Evolutionary conservation across 768 basidiomycete species (phyloP), one percentile per base, ranked within the genome.

Genomic region (Scleroderma citrinum): DNA sequence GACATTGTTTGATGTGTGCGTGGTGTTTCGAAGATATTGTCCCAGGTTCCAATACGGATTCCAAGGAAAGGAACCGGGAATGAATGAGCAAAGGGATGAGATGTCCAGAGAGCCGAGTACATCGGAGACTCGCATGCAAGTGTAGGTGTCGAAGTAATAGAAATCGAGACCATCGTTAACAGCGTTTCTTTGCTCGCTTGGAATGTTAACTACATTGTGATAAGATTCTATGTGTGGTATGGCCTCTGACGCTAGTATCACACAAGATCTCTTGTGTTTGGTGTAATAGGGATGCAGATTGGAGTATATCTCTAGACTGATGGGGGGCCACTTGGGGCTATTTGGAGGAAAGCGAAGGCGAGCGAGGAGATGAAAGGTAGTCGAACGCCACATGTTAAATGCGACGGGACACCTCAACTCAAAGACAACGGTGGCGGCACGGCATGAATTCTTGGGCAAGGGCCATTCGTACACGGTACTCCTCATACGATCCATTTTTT

Each of bases 381-480:
- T 59, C 1, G 57, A 60, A 43, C 77, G 68, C 77, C 77, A 79
- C 46, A 71, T 29, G 8, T 29, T 29, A 29, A 29, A 29, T 8
- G 26, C 26, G 26, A 29, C 8, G 26, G 26, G 26, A 29, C 26
- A 29, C 26, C 8, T 29, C 26, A 29, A 8, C 26, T 29, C 26
- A 8, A 29, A 29, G 26, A 76, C 60, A 7, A 63, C 58, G 0
- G 55, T 50, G 42, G 67, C 56, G 0, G 61, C 60, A 10, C 49
- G 36, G 7, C 50, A 7, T 5, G 13, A n/a, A 19, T 58, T 39
- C 2, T 46, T 21, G 4, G 75, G 71, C 19, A 76, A 52, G 0
- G 74, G 75, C 73, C 72, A 73, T 52, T 76, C 75, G 37, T 71
- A 62, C 5, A 71, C 58, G 2, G 20, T 7, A 20, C 76, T 75